Evolutionary conservation across 2,329 filamentous ascomycete species (phyloP).

Genomic region (Bipolaris oryzae): DNA sequence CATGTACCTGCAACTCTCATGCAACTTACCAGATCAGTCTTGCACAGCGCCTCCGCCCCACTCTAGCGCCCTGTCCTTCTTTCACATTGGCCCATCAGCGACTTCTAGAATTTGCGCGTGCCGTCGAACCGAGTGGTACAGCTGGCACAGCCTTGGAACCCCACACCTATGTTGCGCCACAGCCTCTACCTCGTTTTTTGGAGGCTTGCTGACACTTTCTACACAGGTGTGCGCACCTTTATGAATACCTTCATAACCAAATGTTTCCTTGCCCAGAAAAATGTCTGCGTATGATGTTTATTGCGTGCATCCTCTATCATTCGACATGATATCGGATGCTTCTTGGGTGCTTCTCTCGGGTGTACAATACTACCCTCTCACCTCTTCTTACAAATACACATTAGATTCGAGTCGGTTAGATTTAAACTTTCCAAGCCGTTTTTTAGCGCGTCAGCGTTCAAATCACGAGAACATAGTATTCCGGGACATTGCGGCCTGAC

Average conservation of each 20-base stretch:
- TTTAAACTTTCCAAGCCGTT: neutral
- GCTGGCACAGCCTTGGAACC: conserved; percentile 6
- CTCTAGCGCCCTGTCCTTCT: neutral
- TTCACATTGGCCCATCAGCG: neutral
- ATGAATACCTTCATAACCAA: neutral
- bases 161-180: conserved; percentile 6
- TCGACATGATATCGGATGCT: neutral
- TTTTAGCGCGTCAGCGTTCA: conserved; percentile 18
- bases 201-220: conserved; percentile 6
- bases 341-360: conserved; percentile 5
- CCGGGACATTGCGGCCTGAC: conserved; percentile 15
- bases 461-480: conserved; percentile 18
- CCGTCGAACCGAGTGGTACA: conserved; percentile 18
- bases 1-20: conserved; percentile 4
- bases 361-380: neutral
- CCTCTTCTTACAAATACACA: neutral
- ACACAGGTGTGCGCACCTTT: neutral
- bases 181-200: conserved; percentile 4
- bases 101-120: conserved; percentile 13
- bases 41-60: conserved; percentile 3
- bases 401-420: neutral
- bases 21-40: conserved; percentile 11
- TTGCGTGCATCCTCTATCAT: neutral
- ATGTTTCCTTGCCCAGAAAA: neutral
- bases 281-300: neutral